A percentile compares a stretch with the other conserved stretches of the same genome.
These are phyloP conservation scores for Alnus rubra DNA, from an alignment of 306 rosid genomes.

Conservation along the genomic window DNA sequence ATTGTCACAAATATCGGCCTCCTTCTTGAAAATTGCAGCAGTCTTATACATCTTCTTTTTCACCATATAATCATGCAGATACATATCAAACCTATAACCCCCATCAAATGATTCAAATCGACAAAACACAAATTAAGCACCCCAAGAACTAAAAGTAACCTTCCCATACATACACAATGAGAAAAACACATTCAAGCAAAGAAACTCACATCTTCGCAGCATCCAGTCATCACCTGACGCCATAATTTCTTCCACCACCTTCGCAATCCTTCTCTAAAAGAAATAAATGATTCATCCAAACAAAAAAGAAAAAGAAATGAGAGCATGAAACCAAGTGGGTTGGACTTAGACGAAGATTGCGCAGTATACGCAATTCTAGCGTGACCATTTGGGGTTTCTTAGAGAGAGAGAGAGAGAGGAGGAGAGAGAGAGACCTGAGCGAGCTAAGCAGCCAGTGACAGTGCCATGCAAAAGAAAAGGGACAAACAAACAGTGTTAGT, in stretches of 20 bases:
- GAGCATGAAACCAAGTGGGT: background rate
- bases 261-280: background rate
- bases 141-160: background rate
- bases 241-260: conserved; percentile 26
- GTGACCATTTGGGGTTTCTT: background rate
- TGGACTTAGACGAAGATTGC: background rate
- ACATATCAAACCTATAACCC: conserved; percentile 37
- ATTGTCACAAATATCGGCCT: conserved; percentile 20
- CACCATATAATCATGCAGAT: conserved; percentile 51
- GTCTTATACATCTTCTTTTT: conserved; percentile 40
- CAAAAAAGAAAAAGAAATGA: background rate
- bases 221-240: conserved; percentile 20
- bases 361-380: background rate
- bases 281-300: background rate
- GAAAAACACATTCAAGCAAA: background rate
- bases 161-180: background rate
- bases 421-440: conserved; percentile 5
- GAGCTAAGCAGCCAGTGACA: conserved; percentile 42
- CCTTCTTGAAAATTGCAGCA: conserved; percentile 47
- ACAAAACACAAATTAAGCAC: background rate
- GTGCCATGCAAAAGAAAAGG: conserved; percentile 57
- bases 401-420: background rate
- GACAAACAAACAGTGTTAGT: conserved; percentile 28
- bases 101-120: conserved; percentile 1
- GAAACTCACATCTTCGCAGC: conserved; percentile 30